Percentiles rank a stretch among this genome's conserved stretches.
Conservation (phyloP, 2,329 filamentous ascomycete genomes). For the Phialophora macrospora region DNA sequence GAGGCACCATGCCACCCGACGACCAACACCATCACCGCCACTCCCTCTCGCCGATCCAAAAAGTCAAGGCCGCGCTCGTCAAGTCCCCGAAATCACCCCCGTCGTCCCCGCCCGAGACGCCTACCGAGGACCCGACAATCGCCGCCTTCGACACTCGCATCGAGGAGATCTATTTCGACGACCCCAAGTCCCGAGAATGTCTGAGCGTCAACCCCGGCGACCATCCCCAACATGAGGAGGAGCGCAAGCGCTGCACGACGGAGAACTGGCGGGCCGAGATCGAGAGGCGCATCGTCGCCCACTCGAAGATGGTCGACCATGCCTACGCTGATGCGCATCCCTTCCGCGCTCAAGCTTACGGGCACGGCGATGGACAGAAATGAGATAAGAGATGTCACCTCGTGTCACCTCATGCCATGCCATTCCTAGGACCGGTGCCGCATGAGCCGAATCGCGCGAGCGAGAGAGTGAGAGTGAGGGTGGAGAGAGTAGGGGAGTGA, state of each 20-base stretch:
- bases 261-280: conserved; percentile 29
- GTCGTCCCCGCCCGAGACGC: background rate
- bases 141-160: conserved; percentile 12
- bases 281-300: conserved; percentile 19
- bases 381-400: conserved; percentile 1
- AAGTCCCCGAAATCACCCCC: conserved; percentile 2
- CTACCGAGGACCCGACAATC: background rate
- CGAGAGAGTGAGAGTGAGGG: background rate
- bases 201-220: conserved; percentile 27
- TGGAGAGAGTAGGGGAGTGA: no score
- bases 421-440: background rate
- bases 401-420: background rate
- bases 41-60: conserved; percentile 16
- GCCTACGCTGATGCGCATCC: conserved; percentile 17
- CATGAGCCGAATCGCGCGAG: background rate
- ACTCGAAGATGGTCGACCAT: conserved; percentile 19
- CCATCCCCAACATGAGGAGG: background rate
- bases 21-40: background rate
- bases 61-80: conserved; percentile 13
- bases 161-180: conserved; percentile 25
- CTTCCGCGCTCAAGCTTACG: conserved; percentile 19
- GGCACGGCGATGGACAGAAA: conserved; percentile 23
- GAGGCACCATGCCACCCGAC: background rate
- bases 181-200: conserved; percentile 16
- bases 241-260: conserved; percentile 15